Percentiles rank a stretch among this genome's conserved stretches.
phyloP scores from a whole-genome alignment of 257 asterid genomes.

The Solanum pimpinellifolium region DNA sequence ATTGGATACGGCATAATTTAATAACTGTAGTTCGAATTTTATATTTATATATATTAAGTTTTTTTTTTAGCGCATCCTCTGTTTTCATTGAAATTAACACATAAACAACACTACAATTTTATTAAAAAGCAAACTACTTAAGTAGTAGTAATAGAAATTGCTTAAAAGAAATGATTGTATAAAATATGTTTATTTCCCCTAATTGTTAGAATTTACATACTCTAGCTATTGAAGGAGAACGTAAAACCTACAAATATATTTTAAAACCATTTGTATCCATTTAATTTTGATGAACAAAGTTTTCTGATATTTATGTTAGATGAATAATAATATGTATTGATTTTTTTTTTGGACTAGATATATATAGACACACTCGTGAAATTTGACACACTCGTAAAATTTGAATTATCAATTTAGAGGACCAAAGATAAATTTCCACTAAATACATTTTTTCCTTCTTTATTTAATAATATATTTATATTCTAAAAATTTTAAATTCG shows the following conservation, averaged over 20 bases:
- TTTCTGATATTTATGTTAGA: rapidly evolving
- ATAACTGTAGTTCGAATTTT: no score
- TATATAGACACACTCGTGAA: background rate
- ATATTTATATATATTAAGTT: background rate
- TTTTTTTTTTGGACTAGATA: background rate
- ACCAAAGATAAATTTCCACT: no score
- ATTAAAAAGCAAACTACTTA: background rate
- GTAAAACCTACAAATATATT: background rate
- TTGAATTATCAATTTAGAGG: no score
- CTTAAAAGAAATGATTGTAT: background rate
- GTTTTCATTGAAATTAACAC: no score
- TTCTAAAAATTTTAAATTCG: no score
- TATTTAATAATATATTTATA: no score
- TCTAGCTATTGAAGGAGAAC: background rate
- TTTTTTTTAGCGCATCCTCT: no score
- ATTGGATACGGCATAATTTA: no score
- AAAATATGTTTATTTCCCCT: background rate
- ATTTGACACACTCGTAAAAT: no score
- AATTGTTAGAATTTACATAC: background rate
- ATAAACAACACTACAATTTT: no score
- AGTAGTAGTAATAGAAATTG: background rate
- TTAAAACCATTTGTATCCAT: background rate
- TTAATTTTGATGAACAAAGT: rapidly evolving
- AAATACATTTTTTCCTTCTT: no score
- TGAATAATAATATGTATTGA: background rate